Percentiles rank a stretch among this genome's conserved stretches.
phyloP scores from a whole-genome alignment of 208 protist species.

The Trichomonas tenax region DNA sequence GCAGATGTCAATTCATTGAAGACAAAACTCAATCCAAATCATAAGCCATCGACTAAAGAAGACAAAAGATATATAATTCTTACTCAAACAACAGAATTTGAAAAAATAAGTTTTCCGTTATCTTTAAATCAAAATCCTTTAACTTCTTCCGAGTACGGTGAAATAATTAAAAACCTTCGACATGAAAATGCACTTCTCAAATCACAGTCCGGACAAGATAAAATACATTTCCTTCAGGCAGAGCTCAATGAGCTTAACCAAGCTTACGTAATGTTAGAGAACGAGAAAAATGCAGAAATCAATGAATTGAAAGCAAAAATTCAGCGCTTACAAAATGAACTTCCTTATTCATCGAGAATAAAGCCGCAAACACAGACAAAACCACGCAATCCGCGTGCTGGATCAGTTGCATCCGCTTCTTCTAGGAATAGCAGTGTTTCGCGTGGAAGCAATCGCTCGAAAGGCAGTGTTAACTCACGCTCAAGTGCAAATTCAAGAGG shows the following conservation, averaged over 20 bases:
- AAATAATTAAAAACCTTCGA: neutral
- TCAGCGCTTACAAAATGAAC: too few relatives aligned
- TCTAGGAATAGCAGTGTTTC: too few relatives aligned
- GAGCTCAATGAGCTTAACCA: neutral
- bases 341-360: too few relatives aligned
- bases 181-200: neutral
- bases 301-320: too few relatives aligned
- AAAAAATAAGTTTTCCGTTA: neutral
- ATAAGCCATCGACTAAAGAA: neutral
- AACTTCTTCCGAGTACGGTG: neutral
- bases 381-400: too few relatives aligned
- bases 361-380: too few relatives aligned
- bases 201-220: neutral
- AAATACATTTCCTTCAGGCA: neutral
- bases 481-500: too few relatives aligned
- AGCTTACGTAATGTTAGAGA: neutral
- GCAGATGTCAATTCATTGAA: neutral
- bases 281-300: too few relatives aligned
- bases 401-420: too few relatives aligned
- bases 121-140: neutral
- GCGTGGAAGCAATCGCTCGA: too few relatives aligned
- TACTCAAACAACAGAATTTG: neutral
- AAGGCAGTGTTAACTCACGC: too few relatives aligned
- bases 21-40: neutral
- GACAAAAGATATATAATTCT: neutral